Evolutionary conservation across 2,329 filamentous ascomycete species (phyloP).

Genomic region (Ceratocystis cacaofunesta): DNA sequence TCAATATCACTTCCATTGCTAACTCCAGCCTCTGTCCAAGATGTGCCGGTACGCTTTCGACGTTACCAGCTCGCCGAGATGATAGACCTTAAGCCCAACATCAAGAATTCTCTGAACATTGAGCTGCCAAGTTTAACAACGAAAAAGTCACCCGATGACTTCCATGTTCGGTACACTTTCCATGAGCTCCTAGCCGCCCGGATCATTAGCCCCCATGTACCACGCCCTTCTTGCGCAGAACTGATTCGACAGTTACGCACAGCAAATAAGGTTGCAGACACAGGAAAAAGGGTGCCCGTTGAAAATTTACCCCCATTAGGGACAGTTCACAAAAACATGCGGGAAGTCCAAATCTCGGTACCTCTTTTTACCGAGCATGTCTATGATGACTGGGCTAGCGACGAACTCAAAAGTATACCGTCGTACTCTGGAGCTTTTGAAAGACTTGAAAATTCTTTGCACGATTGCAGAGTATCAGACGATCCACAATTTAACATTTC

Average conservation of each 20-base stretch:
- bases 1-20: background rate
- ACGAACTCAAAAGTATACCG: background rate
- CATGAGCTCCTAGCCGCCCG: conserved; percentile 9
- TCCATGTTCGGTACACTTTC: conserved; percentile 11
- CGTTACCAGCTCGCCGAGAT: background rate
- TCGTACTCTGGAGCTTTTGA: background rate
- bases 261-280: background rate
- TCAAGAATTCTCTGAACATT: background rate
- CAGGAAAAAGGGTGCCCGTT: background rate
- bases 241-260: conserved; percentile 9
- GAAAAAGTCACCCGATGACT: background rate
- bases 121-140: background rate
- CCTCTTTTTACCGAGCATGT: background rate
- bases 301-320: background rate
- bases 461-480: conserved; percentile 8
- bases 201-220: background rate
- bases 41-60: background rate
- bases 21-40: background rate
- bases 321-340: background rate
- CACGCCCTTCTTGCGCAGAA: conserved; percentile 11
- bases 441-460: background rate
- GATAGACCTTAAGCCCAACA: background rate
- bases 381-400: background rate
- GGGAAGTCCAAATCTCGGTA: background rate
- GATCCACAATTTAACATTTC: conserved; percentile 7